phyloP scores from a whole-genome alignment of 2,329 filamentous ascomycete species.

The Celoporthe dispersa region DNA sequence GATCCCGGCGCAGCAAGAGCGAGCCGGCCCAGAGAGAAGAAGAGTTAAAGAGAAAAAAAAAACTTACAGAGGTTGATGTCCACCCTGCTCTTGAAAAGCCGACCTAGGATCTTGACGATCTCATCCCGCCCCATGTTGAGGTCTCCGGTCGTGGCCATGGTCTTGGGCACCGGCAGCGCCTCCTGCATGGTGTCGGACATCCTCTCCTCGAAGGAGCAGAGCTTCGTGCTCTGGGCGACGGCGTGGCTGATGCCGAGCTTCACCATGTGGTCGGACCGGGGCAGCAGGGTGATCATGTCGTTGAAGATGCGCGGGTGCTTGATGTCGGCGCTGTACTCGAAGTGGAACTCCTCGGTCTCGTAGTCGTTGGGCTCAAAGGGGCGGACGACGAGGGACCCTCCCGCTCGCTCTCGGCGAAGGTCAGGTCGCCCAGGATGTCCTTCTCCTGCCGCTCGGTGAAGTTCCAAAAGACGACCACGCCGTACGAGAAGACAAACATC shows the following conservation, averaged over 20 bases:
- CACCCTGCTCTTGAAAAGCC: conserved; percentile 89
- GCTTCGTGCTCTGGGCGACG: conserved; percentile 94
- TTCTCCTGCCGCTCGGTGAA: conserved; percentile 96
- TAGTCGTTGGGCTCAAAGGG: conserved; percentile 88
- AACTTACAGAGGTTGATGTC: conserved; percentile 95
- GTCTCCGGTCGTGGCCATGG: conserved; percentile 84
- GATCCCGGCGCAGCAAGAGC: neutral
- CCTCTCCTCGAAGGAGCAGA: conserved; percentile 93
- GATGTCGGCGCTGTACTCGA: conserved; percentile 89
- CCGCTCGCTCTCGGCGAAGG: conserved; percentile 77
- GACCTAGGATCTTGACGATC: conserved; percentile 88
- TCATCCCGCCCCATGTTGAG: conserved; percentile 90
- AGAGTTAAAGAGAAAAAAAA: neutral
- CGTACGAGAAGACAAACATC: conserved; percentile 97
- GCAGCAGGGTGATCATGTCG: conserved; percentile 97
- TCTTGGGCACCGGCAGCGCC: conserved; percentile 89
- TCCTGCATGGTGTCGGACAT: conserved; percentile 95
- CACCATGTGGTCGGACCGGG: conserved; percentile 94
- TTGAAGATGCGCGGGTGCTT: conserved; percentile 93
- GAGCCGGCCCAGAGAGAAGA: neutral
- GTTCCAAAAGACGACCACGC: conserved; percentile 98
- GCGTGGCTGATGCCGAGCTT: conserved; percentile 97
- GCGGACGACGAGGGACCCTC: conserved; percentile 71
- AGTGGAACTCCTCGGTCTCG: conserved; percentile 98
- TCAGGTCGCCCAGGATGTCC: conserved; percentile 91